These are phyloP conservation scores for Sordaria brevicollis DNA, from an alignment of 495 filamentous ascomycete genomes.

Conservation along the genomic window DNA sequence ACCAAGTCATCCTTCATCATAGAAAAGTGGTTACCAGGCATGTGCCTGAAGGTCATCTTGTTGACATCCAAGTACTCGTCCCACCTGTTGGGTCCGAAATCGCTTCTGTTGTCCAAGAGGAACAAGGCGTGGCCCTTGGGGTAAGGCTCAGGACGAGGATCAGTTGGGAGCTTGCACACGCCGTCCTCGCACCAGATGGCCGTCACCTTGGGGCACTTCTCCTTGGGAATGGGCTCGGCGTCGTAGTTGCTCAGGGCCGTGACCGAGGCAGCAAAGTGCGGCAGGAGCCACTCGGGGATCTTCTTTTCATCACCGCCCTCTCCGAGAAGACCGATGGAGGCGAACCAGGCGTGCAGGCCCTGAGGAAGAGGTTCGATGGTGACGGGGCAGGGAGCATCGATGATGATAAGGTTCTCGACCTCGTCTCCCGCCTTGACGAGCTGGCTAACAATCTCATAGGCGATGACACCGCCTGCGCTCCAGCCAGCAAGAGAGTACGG, in stretches of 20 bases:
- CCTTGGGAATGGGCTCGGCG: slow-evolving; percentile 40
- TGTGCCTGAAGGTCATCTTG: slow-evolving; percentile 51
- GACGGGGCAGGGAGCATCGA: slow-evolving; percentile 74
- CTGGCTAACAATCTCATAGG: slow-evolving; percentile 71
- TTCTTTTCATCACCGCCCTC: slow-evolving; percentile 43
- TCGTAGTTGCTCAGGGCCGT: slow-evolving; percentile 64
- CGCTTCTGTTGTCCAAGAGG: slow-evolving; percentile 66
- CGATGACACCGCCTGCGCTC: slow-evolving; percentile 83
- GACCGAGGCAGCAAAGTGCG: slow-evolving; percentile 73
- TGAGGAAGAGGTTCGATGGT: slow-evolving; percentile 68
- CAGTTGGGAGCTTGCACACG: slow-evolving; percentile 59
- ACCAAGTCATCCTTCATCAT: slow-evolving; percentile 57
- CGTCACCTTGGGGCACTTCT: slow-evolving; percentile 52
- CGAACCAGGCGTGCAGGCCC: slow-evolving; percentile 70
- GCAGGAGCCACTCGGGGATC: slow-evolving; percentile 68
- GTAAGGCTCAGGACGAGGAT: slow-evolving; percentile 60
- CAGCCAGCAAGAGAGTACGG: slow-evolving; percentile 67
- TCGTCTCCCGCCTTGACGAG: slow-evolving; percentile 55
- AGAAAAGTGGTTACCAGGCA: slow-evolving; percentile 60
- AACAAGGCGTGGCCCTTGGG: slow-evolving; percentile 65
- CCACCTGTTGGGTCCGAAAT: slow-evolving; percentile 75
- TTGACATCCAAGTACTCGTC: slow-evolving; percentile 57
- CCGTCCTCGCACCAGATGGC: slow-evolving; percentile 76
- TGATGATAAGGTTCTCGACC: slow-evolving; percentile 66
- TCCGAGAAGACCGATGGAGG: slow-evolving; percentile 69